Percentiles rank a stretch among this genome's conserved stretches.
These are phyloP conservation scores for Cryptosporidium canis DNA, from an alignment of 169 alveolate species.

Conservation along the genomic window DNA sequence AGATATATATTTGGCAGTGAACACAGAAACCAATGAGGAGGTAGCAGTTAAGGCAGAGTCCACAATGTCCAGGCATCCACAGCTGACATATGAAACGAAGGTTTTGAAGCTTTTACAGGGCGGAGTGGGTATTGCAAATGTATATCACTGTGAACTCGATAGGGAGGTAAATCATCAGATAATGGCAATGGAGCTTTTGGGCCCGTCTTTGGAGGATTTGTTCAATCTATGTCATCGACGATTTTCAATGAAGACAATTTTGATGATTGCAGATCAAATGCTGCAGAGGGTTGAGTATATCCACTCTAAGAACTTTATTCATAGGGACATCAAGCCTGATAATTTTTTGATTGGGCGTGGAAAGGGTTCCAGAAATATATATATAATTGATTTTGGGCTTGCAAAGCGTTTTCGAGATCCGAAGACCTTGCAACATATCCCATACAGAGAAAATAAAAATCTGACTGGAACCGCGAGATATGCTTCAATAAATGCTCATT, in stretches of 20 bases:
- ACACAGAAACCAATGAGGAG: constrained; percentile 79
- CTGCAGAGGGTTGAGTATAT: constrained; percentile 75
- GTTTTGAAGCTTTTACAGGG: constrained; percentile 74
- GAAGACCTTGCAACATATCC: constrained; percentile 84
- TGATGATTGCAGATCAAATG: constrained; percentile 72
- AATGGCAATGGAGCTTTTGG: constrained; percentile 86
- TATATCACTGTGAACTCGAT: constrained; percentile 74
- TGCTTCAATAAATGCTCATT: constrained; percentile 83
- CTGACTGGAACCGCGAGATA: constrained; percentile 89
- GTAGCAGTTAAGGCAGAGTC: constrained; percentile 82
- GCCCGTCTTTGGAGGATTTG: constrained; percentile 85
- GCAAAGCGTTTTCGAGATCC: constrained; percentile 85
- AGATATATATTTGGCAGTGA: constrained; percentile 80
- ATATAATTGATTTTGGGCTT: constrained; percentile 87
- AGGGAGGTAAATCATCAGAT: constrained; percentile 75
- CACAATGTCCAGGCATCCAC: constrained; percentile 84
- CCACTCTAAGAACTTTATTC: constrained; percentile 82
- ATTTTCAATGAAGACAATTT: constrained; percentile 46
- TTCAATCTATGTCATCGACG: constrained; percentile 57
- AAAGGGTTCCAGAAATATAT: constrained; percentile 80
- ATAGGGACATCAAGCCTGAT: constrained; percentile 86
- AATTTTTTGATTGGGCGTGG: constrained; percentile 88
- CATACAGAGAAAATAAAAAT: constrained; percentile 82
- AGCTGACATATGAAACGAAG: constrained; percentile 77
- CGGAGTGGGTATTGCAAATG: constrained; percentile 64